Conservation (phyloP, 352 stramenopile genomes). For the Thraustochytrium striatum region DNA sequence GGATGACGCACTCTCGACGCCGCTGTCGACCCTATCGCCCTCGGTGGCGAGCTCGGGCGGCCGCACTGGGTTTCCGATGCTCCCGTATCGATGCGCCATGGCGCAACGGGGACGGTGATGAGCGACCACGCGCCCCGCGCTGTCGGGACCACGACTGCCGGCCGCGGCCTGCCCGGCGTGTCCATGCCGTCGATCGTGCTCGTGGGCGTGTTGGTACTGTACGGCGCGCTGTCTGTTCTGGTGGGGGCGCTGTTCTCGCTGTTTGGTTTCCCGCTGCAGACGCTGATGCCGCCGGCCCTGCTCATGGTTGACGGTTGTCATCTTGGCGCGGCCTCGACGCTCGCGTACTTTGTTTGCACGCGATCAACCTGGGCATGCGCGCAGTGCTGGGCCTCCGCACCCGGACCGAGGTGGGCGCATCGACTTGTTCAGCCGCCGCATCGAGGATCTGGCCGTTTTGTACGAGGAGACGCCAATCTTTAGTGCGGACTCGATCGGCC, state of each 20-base stretch:
- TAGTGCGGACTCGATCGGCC: background rate
- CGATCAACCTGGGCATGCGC: conserved; percentile 23
- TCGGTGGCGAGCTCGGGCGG: background rate
- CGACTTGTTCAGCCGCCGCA: conserved; percentile 10
- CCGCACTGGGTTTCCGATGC: background rate
- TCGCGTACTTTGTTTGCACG: conserved; percentile 10
- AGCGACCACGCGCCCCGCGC: background rate
- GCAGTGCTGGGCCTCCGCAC: background rate
- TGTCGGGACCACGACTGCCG: background rate
- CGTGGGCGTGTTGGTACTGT: background rate
- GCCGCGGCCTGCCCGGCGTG: background rate
- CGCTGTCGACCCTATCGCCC: background rate
- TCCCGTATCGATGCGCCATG: background rate
- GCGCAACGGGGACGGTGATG: background rate
- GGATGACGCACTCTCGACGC: background rate
- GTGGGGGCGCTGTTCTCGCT: background rate
- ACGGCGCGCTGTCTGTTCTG: conserved; percentile 8
- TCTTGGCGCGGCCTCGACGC: conserved; percentile 20
- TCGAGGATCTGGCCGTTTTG: conserved; percentile 5
- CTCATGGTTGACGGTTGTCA: conserved; percentile 8
- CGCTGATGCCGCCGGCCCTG: background rate
- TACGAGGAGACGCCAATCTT: conserved; percentile 12
- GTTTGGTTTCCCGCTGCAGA: conserved; percentile 10
- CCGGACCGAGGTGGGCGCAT: conserved; percentile 21
- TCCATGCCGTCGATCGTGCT: conserved; percentile 21